Conservation (phyloP, 1,284 basidiomycete species). For the Mycosarcoma mackinlayi region DNA sequence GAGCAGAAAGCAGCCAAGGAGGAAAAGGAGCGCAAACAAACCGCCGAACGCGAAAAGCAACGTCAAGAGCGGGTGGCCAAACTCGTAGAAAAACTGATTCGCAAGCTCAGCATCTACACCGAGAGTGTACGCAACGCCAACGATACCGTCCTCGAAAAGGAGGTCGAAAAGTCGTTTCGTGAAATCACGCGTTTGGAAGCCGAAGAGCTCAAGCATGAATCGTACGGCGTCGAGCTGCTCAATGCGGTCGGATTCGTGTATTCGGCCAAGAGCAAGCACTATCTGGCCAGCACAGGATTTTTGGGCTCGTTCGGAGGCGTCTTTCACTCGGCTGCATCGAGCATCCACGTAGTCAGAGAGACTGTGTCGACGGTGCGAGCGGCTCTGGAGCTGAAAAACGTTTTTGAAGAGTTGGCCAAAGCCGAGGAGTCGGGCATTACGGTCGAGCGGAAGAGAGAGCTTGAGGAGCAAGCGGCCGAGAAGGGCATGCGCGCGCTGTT, state of each 20-base stretch:
- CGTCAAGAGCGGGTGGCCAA: conserved; percentile 83
- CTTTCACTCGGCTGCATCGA: conserved; percentile 56
- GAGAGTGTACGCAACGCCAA: conserved; percentile 82
- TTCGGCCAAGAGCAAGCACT: conserved; percentile 69
- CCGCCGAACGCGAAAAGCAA: conserved; percentile 83
- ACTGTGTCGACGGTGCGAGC: conserved; percentile 65
- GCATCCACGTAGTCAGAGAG: conserved; percentile 63
- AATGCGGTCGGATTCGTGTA: conserved; percentile 93
- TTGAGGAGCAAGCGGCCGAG: conserved; percentile 96
- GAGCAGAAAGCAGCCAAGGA: conserved; percentile 84
- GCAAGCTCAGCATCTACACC: conserved; percentile 90
- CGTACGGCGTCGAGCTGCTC: conserved; percentile 90
- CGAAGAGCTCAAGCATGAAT: conserved; percentile 75
- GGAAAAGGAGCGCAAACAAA: conserved; percentile 74
- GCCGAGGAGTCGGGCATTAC: conserved; percentile 84
- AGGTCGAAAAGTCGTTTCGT: conserved; percentile 59
- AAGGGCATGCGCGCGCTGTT: conserved; percentile 72
- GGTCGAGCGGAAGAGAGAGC: conserved; percentile 84
- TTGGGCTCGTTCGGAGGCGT: conserved; percentile 57
- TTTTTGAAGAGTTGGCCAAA: conserved; percentile 86
- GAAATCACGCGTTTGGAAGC: conserved; percentile 66
- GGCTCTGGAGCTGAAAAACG: conserved; percentile 77
- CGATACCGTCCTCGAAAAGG: conserved; percentile 76
- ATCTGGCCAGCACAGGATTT: conserved; percentile 59
- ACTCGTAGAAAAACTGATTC: conserved; percentile 83